phyloP scores from a whole-genome alignment of 257 asterid species.

The Gentiana macrophylla region DNA sequence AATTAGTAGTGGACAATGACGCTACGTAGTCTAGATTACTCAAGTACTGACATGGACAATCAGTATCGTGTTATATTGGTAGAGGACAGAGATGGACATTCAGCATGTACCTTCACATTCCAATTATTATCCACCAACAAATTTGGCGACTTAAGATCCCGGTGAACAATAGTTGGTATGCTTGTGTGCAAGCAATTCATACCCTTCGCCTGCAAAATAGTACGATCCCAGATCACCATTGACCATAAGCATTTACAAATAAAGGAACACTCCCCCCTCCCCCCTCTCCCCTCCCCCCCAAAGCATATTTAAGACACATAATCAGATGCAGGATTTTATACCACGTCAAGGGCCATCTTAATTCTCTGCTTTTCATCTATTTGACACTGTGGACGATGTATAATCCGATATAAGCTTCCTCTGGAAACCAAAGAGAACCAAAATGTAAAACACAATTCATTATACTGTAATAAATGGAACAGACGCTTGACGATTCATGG shows the following conservation, averaged over 20 bases:
- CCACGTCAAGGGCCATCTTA: conserved; percentile 99
- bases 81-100: too few relatives aligned
- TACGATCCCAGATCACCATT: neutral
- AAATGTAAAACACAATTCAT: neutral
- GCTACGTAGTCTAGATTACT: too few relatives aligned
- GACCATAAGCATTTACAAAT: neutral
- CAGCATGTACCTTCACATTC: conserved; percentile 74
- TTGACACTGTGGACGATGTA: conserved; percentile 94
- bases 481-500: too few relatives aligned
- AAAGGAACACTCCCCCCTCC: too few relatives aligned
- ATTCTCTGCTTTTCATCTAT: conserved; percentile 92
- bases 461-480: neutral
- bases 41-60: too few relatives aligned
- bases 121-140: conserved; percentile 92
- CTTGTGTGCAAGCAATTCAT: conserved; percentile 99
- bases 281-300: too few relatives aligned
- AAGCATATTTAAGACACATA: neutral
- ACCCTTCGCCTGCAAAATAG: conserved; percentile 75
- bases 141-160: conserved; percentile 96
- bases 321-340: conserved; percentile 13
- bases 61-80: too few relatives aligned
- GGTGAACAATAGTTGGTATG: conserved; percentile 93
- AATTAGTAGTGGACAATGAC: too few relatives aligned
- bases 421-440: conserved; percentile 37
- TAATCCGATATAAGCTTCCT: conserved; percentile 93